phyloP scores from a whole-genome alignment of 768 basidiomycete species.

The Hortiboletus campestris region DNA sequence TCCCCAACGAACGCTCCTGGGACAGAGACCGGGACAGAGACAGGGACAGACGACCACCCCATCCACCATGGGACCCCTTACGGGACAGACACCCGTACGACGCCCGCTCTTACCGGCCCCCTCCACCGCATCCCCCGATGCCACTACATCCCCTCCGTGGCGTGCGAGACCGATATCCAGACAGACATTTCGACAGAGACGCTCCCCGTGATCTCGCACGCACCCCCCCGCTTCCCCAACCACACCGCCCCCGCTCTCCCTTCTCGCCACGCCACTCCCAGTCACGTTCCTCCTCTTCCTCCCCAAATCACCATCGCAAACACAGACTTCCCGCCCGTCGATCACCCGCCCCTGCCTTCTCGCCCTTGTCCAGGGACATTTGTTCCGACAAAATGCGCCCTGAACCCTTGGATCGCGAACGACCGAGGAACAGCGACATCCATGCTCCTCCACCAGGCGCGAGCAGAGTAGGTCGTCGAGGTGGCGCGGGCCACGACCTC shows the following conservation, averaged over 20 bases:
- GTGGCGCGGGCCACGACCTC: slow-evolving; percentile 3
- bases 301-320: slow-evolving; percentile 32
- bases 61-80: slow-evolving; percentile 18
- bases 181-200: slow-evolving; percentile 24
- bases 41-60: slow-evolving; percentile 25
- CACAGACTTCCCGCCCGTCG: slow-evolving; percentile 37
- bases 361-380: slow-evolving; percentile 38
- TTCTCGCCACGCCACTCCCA: slow-evolving; percentile 12
- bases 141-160: slow-evolving; percentile 15
- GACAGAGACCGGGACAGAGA: slow-evolving; percentile 23
- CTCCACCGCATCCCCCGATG: slow-evolving; percentile 2
- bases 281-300: slow-evolving; percentile 42
- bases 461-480: slow-evolving; percentile 5
- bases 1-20: slow-evolving; percentile 27
- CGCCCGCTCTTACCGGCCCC: slow-evolving; percentile 19
- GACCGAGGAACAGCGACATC: slow-evolving; percentile 28
- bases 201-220: slow-evolving; percentile 20
- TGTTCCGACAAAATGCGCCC: slow-evolving; percentile 35
- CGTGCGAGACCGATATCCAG: slow-evolving; percentile 25
- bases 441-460: slow-evolving; percentile 15
- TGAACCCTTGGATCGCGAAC: slow-evolving; percentile 35
- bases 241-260: slow-evolving; percentile 17
- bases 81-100: slow-evolving; percentile 23
- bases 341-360: slow-evolving; percentile 37
- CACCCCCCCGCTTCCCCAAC: slow-evolving; percentile 18